Base-by-base conservation (phyloP, 164 flowering plant genomes). In the Platanus orientalis region DNA sequence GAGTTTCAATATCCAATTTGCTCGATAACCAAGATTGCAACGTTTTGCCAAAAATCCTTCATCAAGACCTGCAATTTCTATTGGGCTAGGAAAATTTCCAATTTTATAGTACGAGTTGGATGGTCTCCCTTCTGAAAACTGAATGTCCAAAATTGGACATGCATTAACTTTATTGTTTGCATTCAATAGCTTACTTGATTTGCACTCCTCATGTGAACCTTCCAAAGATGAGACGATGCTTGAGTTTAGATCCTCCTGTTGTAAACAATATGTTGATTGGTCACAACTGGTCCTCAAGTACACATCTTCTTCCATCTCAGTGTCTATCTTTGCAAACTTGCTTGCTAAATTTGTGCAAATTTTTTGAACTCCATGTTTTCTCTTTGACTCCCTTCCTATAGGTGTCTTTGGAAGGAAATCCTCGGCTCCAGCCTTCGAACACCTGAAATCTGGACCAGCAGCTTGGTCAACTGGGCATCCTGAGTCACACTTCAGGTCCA, bases 21-120 rank as follows among this genome's bases (percentile, higher is more conserved):
- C 83, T 76, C 89, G 72, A 54, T 82, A 84, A 0, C 89, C 89
- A 51, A 84, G 83, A 9, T 65, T 73, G 65, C 87, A 82, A 24
- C 79, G 83, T 50, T 70, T 79, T 23, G 67, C 71, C 54, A 84
- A 67, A 56, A 67, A 69, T 11, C 23, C 30, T 20, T 71, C 79
- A 61, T 81, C 77, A 56, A 84, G 67, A 29, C 56, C 56, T n/a
- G 82, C 82, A 52, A 84, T 68, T 53, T 84, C 85, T 68, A 21
- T 56, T 7, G 87, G 75, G 58, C 69, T 71, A 4, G 89, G 89
- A 55, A 84, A 84, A 65, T 82, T 79, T 30, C 85, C 84, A 32
- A 71, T 62, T 57, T 27, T 39, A 49, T 36, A 32, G 44, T 40
- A 16, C 17, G 39, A 34, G 56, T 29, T 24, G 44, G 25, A 25